Base-by-base conservation (phyloP, 129 eudicot genomes). In the Mikania micrantha region DNA sequence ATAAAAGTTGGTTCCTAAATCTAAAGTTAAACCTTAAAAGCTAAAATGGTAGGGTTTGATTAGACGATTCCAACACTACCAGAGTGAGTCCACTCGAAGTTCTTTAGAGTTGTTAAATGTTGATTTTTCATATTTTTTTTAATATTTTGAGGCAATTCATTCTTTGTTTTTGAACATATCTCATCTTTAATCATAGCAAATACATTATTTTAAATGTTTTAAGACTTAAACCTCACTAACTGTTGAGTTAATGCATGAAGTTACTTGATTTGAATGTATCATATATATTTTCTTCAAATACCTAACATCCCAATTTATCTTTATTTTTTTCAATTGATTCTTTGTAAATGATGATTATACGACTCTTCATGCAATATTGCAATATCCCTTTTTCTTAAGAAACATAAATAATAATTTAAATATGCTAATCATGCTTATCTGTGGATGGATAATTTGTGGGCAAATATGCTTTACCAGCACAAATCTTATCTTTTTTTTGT, bases 401-500 rank as follows among this genome's bases (percentile, higher is more conserved):
- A 40, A 53, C 60, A 27, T 48, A 38, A 45, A 24, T 58, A 67
- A 75, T 32, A 74, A 75, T 57, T 58, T 66, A 32, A 67, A 57
- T 66, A 66, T 56, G 49, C 9, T 54, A 44, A 15, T 10, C 17
- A 9, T 67, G 47, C 38, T 59, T 59, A 75, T 75, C 16, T 67
- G 79, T 75, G 79, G 79, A 35, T 67, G 67, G 24, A 40, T 75
- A 56, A 59, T 75, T 67, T 48, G 80, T 76, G 13, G 75, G 27
- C 59, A 67, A 64, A 60, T 60, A 76, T 60, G 80, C 80, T 76
- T 76, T 68, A 52, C 35, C 4, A 76, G 47, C 74, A 68, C 63
- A 60, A 67, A 76, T 76, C 75, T 31, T 60, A 67, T 45, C 75
- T 68, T 60, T 66, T 67, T 60, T 21, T 47, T 44, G 49, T 59